These are phyloP conservation scores for Aspergillaceae sp. DNA, from an alignment of 2,329 filamentous ascomycete species.

Conservation along the genomic window DNA sequence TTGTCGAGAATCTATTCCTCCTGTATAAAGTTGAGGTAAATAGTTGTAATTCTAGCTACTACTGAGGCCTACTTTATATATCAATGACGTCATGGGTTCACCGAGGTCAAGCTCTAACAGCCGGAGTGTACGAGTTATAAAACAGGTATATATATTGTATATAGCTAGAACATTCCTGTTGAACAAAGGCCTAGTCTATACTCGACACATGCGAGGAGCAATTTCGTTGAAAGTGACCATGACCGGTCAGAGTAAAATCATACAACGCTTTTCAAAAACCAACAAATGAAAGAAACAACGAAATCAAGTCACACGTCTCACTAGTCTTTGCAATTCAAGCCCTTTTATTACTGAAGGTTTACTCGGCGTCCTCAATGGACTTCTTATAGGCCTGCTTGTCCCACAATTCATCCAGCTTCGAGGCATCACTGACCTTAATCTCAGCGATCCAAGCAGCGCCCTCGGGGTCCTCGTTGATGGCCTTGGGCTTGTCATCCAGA, in stretches of 20 bases:
- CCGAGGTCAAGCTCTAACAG: no score
- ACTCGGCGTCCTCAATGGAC: conserved; percentile 49
- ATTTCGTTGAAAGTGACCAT: conserved; percentile 15
- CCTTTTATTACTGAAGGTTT: no score
- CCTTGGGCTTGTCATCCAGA: conserved; percentile 76
- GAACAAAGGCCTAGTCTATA: conserved; percentile 13
- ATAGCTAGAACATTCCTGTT: conserved; percentile 11
- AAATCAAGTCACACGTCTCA: background rate
- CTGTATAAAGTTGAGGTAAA: conserved; percentile 48
- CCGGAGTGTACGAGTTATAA: no score
- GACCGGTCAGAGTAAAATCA: conserved; percentile 1
- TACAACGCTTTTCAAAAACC: conserved; percentile 2
- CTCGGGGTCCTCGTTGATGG: conserved; percentile 87
- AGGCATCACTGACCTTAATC: conserved; percentile 63
- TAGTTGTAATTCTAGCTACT: background rate
- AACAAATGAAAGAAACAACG: conserved; percentile 1
- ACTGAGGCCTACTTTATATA: background rate
- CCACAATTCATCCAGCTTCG: conserved; percentile 70
- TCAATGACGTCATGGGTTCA: background rate
- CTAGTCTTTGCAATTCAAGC: no score
- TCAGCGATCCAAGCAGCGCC: conserved; percentile 88
- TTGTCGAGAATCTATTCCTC: conserved; percentile 80
- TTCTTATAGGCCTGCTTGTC: conserved; percentile 66
- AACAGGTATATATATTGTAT: background rate
- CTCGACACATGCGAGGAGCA: conserved; percentile 10